Conservation (phyloP, 306 rosid genomes). For the Vigna hirtella region DNA sequence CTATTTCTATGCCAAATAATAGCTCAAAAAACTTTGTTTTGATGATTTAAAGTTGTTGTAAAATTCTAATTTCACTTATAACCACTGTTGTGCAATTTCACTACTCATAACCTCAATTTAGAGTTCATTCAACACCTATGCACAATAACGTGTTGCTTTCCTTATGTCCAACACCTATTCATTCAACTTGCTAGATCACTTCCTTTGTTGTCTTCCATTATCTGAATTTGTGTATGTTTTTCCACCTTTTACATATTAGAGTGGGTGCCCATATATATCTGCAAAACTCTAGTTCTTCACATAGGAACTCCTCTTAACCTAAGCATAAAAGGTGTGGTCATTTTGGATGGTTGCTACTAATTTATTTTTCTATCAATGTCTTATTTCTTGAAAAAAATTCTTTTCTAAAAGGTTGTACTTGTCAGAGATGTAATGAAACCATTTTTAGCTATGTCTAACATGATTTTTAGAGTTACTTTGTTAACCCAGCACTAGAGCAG, state of each 20-base stretch:
- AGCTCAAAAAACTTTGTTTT: too few species aligned
- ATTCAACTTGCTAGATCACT: slow-evolving; percentile 11
- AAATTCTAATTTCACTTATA: not conserved
- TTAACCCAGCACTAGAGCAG: not conserved
- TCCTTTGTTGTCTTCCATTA: slow-evolving; percentile 1
- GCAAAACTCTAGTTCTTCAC: slow-evolving; percentile 74
- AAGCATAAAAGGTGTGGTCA: too few species aligned
- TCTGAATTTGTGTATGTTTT: slow-evolving; percentile 36
- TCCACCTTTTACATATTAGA: slow-evolving; percentile 65
- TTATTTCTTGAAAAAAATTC: slow-evolving; percentile 38
- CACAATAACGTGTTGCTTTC: too few species aligned
- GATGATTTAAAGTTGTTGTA: too few species aligned
- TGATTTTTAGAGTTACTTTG: not conserved
- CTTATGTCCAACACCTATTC: not conserved
- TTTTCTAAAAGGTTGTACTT: not conserved
- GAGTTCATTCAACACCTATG: too few species aligned
- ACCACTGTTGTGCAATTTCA: too few species aligned
- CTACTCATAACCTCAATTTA: too few species aligned
- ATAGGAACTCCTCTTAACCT: slow-evolving; percentile 56
- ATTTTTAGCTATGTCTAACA: not conserved
- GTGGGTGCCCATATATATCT: slow-evolving; percentile 89
- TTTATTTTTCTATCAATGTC: too few species aligned
- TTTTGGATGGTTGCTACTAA: too few species aligned
- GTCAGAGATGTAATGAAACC: not conserved
- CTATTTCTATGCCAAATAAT: too few species aligned